Evolutionary conservation across 768 basidiomycete species (phyloP).

Genomic region (Leccinum boreale): DNA sequence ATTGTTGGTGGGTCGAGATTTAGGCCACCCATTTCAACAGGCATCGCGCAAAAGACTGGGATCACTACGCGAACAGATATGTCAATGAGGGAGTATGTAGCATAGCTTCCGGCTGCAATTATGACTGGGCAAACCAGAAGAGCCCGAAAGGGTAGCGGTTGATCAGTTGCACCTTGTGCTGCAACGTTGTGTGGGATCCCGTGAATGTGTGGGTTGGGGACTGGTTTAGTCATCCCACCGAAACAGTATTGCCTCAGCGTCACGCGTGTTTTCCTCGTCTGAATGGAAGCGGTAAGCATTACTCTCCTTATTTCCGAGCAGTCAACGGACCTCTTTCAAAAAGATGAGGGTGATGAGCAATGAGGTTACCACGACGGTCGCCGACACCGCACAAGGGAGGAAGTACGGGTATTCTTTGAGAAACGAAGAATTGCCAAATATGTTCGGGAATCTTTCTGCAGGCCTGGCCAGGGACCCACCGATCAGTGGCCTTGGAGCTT

Average conservation of each 20-base stretch:
- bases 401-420: conserved; percentile 71
- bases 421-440: conserved; percentile 56
- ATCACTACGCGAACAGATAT: conserved; percentile 52
- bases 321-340: conserved; percentile 48
- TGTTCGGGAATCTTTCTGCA: conserved; percentile 57
- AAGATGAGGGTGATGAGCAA: conserved; percentile 49
- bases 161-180: background rate
- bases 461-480: conserved; percentile 66
- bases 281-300: background rate
- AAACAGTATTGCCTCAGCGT: conserved; percentile 18
- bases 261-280: conserved; percentile 16
- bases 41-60: conserved; percentile 32
- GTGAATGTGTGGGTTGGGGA: background rate
- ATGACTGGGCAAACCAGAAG: conserved; percentile 52
- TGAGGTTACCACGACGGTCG: conserved; percentile 48
- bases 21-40: conserved; percentile 30
- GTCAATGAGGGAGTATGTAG: conserved; percentile 56
- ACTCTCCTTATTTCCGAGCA: background rate
- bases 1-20: conserved; percentile 28
- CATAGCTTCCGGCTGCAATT: conserved; percentile 59
- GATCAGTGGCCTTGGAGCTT: conserved; percentile 52
- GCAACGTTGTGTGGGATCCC: background rate
- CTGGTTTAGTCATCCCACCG: background rate
- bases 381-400: conserved; percentile 65
- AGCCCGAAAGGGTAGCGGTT: conserved; percentile 43